Evolutionary conservation across 108 stramenopile genomes (phyloP).

Genomic region (Asterionellopsis glacialis): DNA sequence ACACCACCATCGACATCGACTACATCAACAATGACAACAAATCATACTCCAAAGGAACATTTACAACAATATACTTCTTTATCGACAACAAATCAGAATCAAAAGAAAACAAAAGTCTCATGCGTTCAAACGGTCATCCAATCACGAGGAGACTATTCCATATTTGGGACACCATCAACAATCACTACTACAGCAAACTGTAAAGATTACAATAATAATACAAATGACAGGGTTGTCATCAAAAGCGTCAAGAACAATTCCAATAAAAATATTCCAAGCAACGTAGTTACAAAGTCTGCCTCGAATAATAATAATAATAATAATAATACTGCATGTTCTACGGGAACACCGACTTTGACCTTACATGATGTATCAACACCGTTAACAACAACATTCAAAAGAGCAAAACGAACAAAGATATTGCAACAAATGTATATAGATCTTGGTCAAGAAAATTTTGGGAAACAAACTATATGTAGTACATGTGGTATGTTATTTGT

Average conservation of each 20-base stretch:
- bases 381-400: not conserved
- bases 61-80: too few species aligned
- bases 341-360: not conserved
- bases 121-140: too few species aligned
- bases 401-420: not conserved
- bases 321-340: not conserved
- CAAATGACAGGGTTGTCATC: too few species aligned
- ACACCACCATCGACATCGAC: too few species aligned
- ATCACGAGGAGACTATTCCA: too few species aligned
- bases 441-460: constrained; percentile 73
- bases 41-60: too few species aligned
- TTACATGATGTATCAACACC: not conserved
- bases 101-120: too few species aligned
- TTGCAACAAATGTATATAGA: constrained; percentile 68
- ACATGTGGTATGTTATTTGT: constrained; percentile 72
- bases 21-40: too few species aligned
- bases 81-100: too few species aligned
- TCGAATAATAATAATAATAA: not conserved
- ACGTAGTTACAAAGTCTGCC: not conserved
- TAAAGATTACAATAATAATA: too few species aligned
- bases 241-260: not conserved
- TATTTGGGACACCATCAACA: too few species aligned
- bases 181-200: too few species aligned
- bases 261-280: not conserved
- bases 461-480: constrained; percentile 48